phyloP scores from a whole-genome alignment of 78 protist genomes.

The Isochrysis galbana region DNA sequence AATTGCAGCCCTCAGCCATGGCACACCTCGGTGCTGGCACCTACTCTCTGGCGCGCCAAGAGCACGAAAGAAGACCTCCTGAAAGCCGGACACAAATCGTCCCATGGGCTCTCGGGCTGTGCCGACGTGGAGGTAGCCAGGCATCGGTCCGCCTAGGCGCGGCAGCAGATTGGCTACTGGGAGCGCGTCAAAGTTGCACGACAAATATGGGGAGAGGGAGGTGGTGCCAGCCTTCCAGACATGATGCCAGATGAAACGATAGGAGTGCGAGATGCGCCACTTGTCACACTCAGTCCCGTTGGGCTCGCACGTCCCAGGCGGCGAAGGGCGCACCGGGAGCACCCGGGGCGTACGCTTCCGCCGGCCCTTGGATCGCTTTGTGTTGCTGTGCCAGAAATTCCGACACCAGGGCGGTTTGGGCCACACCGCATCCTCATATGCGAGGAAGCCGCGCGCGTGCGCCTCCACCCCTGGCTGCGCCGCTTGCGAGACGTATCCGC shows the following conservation, averaged over 20 bases:
- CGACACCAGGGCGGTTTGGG: background rate
- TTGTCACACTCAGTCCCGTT: background rate
- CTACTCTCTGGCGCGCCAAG: background rate
- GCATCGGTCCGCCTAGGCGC: background rate
- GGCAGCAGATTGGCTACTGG: background rate
- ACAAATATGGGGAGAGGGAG: background rate
- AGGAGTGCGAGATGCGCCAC: background rate
- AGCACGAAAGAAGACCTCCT: background rate
- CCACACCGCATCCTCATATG: background rate
- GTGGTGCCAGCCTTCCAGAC: background rate
- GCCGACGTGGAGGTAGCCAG: conserved; percentile 6
- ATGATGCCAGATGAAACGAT: background rate
- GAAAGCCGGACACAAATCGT: background rate
- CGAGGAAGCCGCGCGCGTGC: background rate
- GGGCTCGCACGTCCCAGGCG: conserved; percentile 8
- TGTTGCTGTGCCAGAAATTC: background rate
- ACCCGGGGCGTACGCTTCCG: background rate
- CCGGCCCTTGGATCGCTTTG: too few relatives aligned
- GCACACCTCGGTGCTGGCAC: background rate
- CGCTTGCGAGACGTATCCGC: too few relatives aligned
- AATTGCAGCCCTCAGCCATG: background rate
- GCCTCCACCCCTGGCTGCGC: background rate
- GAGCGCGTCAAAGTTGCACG: background rate
- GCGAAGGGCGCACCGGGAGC: background rate
- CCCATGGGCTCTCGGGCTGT: background rate